Evolutionary conservation across 2,329 filamentous ascomycete species (phyloP).

Genomic region (Aureobasidium sp.): DNA sequence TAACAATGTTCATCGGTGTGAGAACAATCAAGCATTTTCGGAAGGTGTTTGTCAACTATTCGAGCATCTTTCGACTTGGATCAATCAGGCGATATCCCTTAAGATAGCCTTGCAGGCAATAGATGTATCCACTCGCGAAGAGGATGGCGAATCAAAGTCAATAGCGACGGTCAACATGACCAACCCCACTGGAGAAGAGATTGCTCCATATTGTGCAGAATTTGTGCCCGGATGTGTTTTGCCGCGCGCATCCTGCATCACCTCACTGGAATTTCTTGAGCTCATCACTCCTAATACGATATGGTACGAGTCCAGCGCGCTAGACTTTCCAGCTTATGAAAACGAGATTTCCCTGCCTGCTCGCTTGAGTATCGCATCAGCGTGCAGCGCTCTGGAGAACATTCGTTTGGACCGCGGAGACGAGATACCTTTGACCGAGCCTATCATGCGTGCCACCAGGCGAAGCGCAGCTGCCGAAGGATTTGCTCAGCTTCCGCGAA

Average conservation of each 20-base stretch:
- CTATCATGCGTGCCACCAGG: not conserved
- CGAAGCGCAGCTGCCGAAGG: not conserved
- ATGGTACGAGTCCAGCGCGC: not conserved
- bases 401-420: not conserved
- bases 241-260: not conserved
- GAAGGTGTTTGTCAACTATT: not conserved
- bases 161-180: not conserved
- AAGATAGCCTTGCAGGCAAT: conserved; percentile 2
- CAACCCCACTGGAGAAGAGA: not conserved
- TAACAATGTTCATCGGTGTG: not conserved
- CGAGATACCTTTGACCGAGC: not conserved
- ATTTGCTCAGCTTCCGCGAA: not conserved
- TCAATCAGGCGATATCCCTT: not conserved
- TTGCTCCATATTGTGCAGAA: conserved; percentile 1
- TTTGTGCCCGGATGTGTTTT: not conserved
- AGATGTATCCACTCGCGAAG: not conserved
- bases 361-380: not conserved
- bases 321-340: not conserved
- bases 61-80: conserved; percentile 9
- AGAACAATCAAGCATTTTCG: conserved; percentile 1
- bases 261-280: not conserved
- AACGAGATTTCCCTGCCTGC: not conserved
- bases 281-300: not conserved
- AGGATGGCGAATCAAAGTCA: not conserved
- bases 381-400: not conserved